Base-by-base conservation (phyloP, 2,329 filamentous ascomycete genomes). In the Phialemonium atrogriseum region DNA sequence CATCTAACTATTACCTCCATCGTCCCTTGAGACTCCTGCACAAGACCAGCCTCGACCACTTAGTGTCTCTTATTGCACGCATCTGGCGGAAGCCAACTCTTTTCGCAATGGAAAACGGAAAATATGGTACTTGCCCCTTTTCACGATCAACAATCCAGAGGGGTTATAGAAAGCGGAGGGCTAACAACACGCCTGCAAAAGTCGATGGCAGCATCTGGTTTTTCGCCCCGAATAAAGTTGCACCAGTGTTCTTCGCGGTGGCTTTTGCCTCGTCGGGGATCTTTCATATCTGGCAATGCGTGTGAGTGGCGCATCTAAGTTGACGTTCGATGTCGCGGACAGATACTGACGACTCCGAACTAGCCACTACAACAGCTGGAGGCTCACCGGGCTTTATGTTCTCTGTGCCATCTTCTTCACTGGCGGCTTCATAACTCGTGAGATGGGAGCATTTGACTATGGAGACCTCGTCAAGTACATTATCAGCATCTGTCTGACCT, bases 331-430 rank as follows among this genome's bases (percentile, higher is more conserved):
- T n/a, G n/a, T n/a, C n/a, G n/a, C n/a, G n/a, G n/a, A n/a, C n/a
- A n/a, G n/a, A n/a, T n/a, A n/a, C n/a, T n/a, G n/a, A n/a, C n/a
- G n/a, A n/a, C n/a, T n/a, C n/a, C n/a, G n/a, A n/a, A n/a, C n/a
- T n/a, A 51, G 48, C 29, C 62, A 55, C 29, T 66, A 70, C 52
- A 63, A 65, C 33, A 64, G 60, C 47, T 74, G 66, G 63, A 59
- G 58, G 30, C 51, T 69, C 6, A 68, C 65, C 0, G 46, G 62
- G 2, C 51, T 73, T 6, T 60, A 70, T 9, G 61, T 68, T 10
- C 60, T 64, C 46, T 60, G 60, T 16, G 57, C 60, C 4, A 33
- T 59, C 1, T 35, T 72, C 24, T 70, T 73, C 47, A 59, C 66
- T 0, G 54, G 51, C 2, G 73, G 72, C 21, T 75, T 73, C 46